Evolutionary conservation across 768 basidiomycete genomes (phyloP).

Genomic region (Boletus rufocinnamomeus): DNA sequence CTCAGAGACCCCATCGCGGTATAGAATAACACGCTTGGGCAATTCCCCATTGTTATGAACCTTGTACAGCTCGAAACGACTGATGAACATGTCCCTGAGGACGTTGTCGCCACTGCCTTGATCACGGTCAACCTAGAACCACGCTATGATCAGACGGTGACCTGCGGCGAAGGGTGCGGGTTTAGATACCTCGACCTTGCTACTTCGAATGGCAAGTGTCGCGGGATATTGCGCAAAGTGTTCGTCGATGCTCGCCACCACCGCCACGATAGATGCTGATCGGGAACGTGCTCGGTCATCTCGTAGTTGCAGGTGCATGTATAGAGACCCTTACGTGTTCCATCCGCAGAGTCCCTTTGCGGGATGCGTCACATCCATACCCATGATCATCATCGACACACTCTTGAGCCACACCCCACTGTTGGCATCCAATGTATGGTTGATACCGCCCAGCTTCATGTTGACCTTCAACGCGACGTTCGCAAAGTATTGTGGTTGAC

Average conservation of each 20-base stretch:
- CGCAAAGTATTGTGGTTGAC: constrained; percentile 53
- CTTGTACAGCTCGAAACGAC: constrained; percentile 44
- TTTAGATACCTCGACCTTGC: constrained; percentile 63
- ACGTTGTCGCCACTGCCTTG: constrained; percentile 39
- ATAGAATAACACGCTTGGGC: constrained; percentile 49
- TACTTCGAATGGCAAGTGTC: constrained; percentile 46
- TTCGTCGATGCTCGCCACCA: constrained; percentile 51
- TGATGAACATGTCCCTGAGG: constrained; percentile 49
- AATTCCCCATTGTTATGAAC: constrained; percentile 36
- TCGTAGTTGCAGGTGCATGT: background rate
- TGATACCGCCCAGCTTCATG: constrained; percentile 57
- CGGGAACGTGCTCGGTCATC: background rate
- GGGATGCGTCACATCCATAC: constrained; percentile 72
- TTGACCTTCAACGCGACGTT: constrained; percentile 59
- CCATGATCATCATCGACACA: constrained; percentile 54
- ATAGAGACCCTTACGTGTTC: constrained; percentile 36
- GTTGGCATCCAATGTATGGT: constrained; percentile 45
- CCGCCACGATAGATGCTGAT: constrained; percentile 51
- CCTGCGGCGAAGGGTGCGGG: background rate
- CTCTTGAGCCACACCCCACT: constrained; percentile 43
- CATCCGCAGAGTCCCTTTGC: constrained; percentile 55
- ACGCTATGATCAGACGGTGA: background rate
- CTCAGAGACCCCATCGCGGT: constrained; percentile 79
- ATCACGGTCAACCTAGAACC: constrained; percentile 4
- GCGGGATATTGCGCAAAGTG: constrained; percentile 52